phyloP scores from a whole-genome alignment of 192 early-diverging fungal genomes.

The Neocallimastix lanati region DNA sequence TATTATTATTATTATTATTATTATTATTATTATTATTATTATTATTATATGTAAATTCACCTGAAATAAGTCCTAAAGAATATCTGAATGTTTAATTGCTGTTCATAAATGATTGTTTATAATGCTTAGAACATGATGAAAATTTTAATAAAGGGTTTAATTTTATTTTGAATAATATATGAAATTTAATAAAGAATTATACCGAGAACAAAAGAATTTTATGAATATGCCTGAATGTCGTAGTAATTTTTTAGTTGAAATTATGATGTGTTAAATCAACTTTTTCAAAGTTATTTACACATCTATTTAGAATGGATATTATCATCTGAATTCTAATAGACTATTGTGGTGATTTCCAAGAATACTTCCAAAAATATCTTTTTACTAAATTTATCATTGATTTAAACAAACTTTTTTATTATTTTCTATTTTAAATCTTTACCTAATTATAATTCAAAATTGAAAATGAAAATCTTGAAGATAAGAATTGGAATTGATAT shows the following conservation, averaged over 20 bases:
- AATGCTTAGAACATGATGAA: conserved; percentile 79
- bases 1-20: too few species aligned
- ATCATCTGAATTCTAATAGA: conserved; percentile 89
- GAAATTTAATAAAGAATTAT: conserved; percentile 22
- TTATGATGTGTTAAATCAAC: conserved; percentile 61
- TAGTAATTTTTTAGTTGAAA: conserved; percentile 56
- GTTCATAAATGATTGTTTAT: conserved; percentile 86
- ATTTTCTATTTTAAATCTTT: conserved; percentile 73
- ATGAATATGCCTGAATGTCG: conserved; percentile 63
- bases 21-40: too few species aligned
- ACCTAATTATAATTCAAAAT: conserved; percentile 51
- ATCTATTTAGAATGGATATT: conserved; percentile 63
- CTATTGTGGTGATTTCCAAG: conserved; percentile 73
- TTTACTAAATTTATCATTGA: conserved; percentile 73
- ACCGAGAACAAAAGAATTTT: conserved; percentile 64
- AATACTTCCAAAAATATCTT: conserved; percentile 73
- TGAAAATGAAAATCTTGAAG: conserved; percentile 43
- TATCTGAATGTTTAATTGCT: conserved; percentile 90
- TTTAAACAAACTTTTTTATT: conserved; percentile 66
- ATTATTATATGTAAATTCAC: conserved; percentile 58
- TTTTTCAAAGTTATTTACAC: conserved; percentile 50
- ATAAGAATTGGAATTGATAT: conserved; percentile 62
- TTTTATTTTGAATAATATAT: conserved; percentile 4
- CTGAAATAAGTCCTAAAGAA: conserved; percentile 57
- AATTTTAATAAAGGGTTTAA: conserved; percentile 30